phyloP scores from a whole-genome alignment of 176 grass and related monocot species.

The Cenchrus fungigraminus region DNA sequence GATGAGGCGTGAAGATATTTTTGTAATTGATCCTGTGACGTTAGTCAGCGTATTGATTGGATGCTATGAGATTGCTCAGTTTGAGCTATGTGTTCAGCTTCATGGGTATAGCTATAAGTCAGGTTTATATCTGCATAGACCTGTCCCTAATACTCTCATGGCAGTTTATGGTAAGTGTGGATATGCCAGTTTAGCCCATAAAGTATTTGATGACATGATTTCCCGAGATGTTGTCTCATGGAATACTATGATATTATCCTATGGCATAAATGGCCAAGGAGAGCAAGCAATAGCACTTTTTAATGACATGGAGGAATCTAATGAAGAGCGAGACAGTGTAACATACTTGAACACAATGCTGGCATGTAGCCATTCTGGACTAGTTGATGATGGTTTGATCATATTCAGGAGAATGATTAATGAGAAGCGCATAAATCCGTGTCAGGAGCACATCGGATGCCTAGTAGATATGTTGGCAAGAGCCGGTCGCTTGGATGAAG shows the following conservation, averaged over 20 bases:
- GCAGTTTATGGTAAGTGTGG: constrained; percentile 84
- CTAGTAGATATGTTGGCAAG: constrained; percentile 76
- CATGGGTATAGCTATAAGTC: constrained; percentile 67
- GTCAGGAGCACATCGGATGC: constrained; percentile 66
- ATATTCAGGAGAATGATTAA: constrained; percentile 66
- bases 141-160: constrained; percentile 67
- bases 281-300: constrained; percentile 59
- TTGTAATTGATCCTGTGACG: constrained; percentile 59
- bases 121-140: constrained; percentile 57
- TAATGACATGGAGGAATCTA: constrained; percentile 57
- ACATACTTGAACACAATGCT: constrained; percentile 74
- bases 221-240: constrained; percentile 55
- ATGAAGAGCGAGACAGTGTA: constrained; percentile 51
- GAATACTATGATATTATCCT: constrained; percentile 80
- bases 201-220: constrained; percentile 71
- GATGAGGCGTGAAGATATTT: constrained; percentile 56
- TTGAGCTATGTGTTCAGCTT: constrained; percentile 63
- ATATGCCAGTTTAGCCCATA: constrained; percentile 49
- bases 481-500: constrained; percentile 69
- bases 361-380: constrained; percentile 75
- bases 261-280: constrained; percentile 73
- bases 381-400: constrained; percentile 57
- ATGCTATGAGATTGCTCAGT: constrained; percentile 61
- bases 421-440: constrained; percentile 48
- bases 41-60: constrained; percentile 60